A percentile compares a stretch with the other conserved stretches of the same genome.
These are phyloP conservation scores for Pilasporangium apinafurcum DNA, from an alignment of 352 stramenopile species.

Conservation along the genomic window DNA sequence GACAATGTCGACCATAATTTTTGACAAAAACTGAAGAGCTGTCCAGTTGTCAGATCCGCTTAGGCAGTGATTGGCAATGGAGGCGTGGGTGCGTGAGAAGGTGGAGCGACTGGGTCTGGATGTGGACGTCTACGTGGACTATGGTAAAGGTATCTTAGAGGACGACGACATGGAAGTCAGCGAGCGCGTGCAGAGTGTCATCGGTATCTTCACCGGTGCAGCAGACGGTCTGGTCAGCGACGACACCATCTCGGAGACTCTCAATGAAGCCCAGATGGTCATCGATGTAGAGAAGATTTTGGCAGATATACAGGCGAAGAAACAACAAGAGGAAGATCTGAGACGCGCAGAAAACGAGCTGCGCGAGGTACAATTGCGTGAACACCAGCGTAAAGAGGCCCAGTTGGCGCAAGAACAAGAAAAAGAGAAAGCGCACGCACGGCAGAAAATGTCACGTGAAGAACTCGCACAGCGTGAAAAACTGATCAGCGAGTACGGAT, in stretches of 20 bases:
- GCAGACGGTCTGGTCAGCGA: conserved; percentile 42
- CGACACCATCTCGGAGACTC: conserved; percentile 20
- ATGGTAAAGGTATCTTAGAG: conserved; percentile 54
- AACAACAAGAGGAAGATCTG: conserved; percentile 27
- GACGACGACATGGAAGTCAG: conserved; percentile 68
- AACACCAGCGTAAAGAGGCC: conserved; percentile 53
- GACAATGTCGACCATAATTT: no score
- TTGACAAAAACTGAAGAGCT: no score
- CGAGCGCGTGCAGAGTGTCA: conserved; percentile 61
- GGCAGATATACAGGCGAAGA: conserved; percentile 18
- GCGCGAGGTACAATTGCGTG: conserved; percentile 45
- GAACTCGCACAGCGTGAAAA: conserved; percentile 67
- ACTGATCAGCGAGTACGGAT: conserved; percentile 76
- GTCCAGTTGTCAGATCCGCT: no score
- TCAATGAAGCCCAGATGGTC: conserved; percentile 40
- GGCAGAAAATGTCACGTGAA: conserved; percentile 74
- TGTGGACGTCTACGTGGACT: conserved; percentile 76
- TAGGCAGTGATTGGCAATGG: conserved; percentile 34
- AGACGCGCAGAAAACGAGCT: conserved; percentile 36
- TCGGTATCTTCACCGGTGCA: conserved; percentile 52
- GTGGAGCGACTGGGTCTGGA: conserved; percentile 50
- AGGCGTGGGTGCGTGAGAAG: conserved; percentile 54
- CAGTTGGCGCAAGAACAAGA: conserved; percentile 46
- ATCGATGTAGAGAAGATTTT: conserved; percentile 43
- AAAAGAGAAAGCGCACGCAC: conserved; percentile 51